phyloP scores from a whole-genome alignment of 148 eudicot genomes.

The Linanthus parryae region DNA sequence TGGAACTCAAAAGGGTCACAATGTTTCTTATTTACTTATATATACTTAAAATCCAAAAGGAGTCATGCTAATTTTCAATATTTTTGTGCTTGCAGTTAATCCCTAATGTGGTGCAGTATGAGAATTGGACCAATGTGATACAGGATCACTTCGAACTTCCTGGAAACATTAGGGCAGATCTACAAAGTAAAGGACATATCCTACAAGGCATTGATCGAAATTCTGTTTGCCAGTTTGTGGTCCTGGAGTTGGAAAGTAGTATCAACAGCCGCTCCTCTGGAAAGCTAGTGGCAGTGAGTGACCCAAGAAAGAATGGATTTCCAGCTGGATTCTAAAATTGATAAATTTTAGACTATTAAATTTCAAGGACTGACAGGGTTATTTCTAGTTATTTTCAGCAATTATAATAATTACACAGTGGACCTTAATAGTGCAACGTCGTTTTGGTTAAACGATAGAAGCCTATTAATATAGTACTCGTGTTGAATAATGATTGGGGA shows the following conservation, averaged over 20 bases:
- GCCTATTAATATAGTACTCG: too few species aligned
- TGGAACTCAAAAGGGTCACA: neutral
- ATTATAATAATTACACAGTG: too few species aligned
- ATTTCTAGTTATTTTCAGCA: too few species aligned
- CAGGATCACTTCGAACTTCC: conserved; percentile 25
- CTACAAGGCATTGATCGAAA: conserved; percentile 12
- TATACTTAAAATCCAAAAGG: neutral
- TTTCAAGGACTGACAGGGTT: neutral
- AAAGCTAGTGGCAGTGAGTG: conserved; percentile 17
- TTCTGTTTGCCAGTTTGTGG: conserved; percentile 22
- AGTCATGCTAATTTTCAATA: neutral
- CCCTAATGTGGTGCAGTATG: conserved; percentile 24
- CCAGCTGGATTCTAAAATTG: conserved; percentile 25
- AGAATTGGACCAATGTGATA: conserved; percentile 23
- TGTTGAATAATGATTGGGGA: too few species aligned
- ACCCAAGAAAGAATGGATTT: conserved; percentile 28
- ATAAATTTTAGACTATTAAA: too few species aligned
- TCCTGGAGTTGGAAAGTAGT: conserved; percentile 2
- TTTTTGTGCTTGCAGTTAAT: conserved; percentile 17
- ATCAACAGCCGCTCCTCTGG: too few species aligned
- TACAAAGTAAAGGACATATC: conserved; percentile 22
- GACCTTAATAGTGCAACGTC: too few species aligned
- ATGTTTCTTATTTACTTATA: neutral
- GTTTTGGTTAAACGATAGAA: too few species aligned
- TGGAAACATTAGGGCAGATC: conserved; percentile 4